Conservation (phyloP, 495 filamentous ascomycete species). For the Hapsidospora chrysogenum region DNA sequence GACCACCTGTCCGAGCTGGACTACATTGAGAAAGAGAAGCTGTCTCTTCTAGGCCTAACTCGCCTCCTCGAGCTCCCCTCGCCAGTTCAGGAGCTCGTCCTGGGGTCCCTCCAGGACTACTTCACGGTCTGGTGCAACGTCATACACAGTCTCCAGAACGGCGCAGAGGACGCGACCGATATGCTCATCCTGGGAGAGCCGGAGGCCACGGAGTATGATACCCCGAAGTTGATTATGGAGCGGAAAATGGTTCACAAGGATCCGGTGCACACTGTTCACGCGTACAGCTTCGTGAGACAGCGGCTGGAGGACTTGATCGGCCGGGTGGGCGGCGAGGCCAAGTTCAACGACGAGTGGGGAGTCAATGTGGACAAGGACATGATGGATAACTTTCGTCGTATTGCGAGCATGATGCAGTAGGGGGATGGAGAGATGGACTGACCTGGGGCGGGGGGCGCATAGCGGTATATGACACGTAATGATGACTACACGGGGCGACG, state of each 20-base stretch:
- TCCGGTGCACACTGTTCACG: slow-evolving; percentile 51
- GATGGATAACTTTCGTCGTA: slow-evolving; percentile 40
- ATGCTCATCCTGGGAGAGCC: slow-evolving; percentile 50
- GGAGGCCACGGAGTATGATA: slow-evolving; percentile 50
- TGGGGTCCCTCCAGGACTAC: slow-evolving; percentile 31
- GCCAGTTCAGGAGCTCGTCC: slow-evolving; percentile 29
- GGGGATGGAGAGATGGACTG: no score
- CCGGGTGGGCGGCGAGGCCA: slow-evolving; percentile 50
- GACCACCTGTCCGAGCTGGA: slow-evolving; percentile 67
- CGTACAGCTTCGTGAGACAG: slow-evolving; percentile 52
- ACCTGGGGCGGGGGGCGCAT: no score
- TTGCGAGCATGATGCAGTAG: slow-evolving; percentile 2
- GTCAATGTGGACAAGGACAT: slow-evolving; percentile 79
- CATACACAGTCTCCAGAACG: slow-evolving; percentile 20
- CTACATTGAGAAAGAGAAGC: slow-evolving; percentile 57
- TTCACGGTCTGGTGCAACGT: slow-evolving; percentile 36
- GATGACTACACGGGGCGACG: no score
- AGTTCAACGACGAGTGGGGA: slow-evolving; percentile 64
- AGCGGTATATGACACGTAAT: no score
- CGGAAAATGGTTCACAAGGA: slow-evolving; percentile 42
- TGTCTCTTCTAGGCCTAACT: slow-evolving; percentile 68
- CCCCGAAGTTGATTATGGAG: slow-evolving; percentile 36
- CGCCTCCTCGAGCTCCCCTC: slow-evolving; percentile 51
- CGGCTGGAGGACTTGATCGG: slow-evolving; percentile 48
- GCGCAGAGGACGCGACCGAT: slow-evolving; percentile 12